A percentile compares a stretch with the other conserved stretches of the same genome.
phyloP scores from a whole-genome alignment of 352 stramenopile species.

The Pythium brachiatum region DNA sequence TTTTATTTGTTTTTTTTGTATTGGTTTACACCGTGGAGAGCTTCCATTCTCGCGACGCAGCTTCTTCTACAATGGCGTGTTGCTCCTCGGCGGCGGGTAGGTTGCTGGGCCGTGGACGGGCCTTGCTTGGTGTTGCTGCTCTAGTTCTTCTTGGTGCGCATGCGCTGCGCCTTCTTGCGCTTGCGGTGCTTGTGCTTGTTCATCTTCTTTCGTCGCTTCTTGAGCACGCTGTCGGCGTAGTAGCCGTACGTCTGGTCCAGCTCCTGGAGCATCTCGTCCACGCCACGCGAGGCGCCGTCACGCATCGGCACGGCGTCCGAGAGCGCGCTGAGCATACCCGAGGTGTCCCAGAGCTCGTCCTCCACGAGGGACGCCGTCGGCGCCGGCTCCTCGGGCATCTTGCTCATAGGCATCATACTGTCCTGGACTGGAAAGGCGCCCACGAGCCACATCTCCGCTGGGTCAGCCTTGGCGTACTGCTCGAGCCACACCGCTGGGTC shows the following conservation, averaged over 20 bases:
- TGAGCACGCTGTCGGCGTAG: conserved; percentile 82
- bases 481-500: conserved; percentile 52
- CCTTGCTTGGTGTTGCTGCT: conserved; percentile 4
- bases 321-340: conserved; percentile 75
- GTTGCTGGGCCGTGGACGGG: background rate
- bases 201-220: conserved; percentile 92
- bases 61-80: background rate
- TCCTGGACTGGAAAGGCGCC: conserved; percentile 65
- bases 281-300: conserved; percentile 34
- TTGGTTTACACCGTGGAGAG: background rate
- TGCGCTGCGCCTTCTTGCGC: conserved; percentile 85
- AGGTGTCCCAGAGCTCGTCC: conserved; percentile 74
- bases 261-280: conserved; percentile 61
- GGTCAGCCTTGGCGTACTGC: conserved; percentile 63
- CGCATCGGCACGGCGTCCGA: conserved; percentile 58
- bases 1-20: conserved; percentile 1
- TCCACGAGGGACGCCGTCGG: conserved; percentile 25
- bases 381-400: background rate
- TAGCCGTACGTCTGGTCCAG: conserved; percentile 61
- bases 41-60: background rate
- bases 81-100: background rate
- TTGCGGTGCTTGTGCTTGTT: conserved; percentile 93
- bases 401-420: conserved; percentile 12
- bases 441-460: conserved; percentile 71
- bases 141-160: conserved; percentile 91